Conservation (phyloP, 2,329 filamentous ascomycete genomes). For the Claviceps purpurea region DNA sequence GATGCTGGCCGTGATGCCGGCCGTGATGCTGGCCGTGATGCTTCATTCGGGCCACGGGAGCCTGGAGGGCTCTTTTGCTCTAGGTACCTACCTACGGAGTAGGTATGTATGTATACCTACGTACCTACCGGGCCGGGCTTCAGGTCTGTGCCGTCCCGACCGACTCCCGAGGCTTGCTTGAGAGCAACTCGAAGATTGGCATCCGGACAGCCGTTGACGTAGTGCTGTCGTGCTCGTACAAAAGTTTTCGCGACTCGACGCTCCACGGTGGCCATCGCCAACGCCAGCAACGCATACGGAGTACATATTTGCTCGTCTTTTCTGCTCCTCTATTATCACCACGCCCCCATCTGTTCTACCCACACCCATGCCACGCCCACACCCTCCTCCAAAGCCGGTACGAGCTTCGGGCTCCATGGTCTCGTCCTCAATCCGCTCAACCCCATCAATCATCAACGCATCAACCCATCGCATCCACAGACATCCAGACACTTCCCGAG, state of each 20-base stretch:
- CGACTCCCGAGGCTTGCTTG: not conserved
- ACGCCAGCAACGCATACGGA: not conserved
- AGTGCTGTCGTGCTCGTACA: constrained; percentile 1
- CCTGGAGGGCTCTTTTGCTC: too few species aligned
- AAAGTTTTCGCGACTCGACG: not conserved
- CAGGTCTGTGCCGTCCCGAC: not conserved
- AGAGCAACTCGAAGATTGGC: not conserved
- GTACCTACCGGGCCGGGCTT: not conserved
- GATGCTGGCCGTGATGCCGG: too few species aligned
- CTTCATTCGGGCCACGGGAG: too few species aligned
- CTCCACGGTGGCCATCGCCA: not conserved
- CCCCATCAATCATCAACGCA: not conserved
- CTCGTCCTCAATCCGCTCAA: constrained; percentile 7
- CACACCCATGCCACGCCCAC: not conserved
- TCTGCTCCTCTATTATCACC: not conserved
- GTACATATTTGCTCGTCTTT: not conserved
- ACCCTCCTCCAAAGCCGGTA: constrained; percentile 1
- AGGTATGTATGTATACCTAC: too few species aligned
- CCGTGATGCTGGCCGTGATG: too few species aligned
- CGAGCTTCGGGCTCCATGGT: constrained; percentile 6
- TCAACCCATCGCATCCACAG: too few species aligned
- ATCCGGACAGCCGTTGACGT: constrained; percentile 1
- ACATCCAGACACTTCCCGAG: constrained; percentile 1
- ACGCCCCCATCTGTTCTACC: not conserved
- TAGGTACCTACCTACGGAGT: too few species aligned